Evolutionary conservation across 139 green algal genomes (phyloP), one percentile per base, ranked within the genome.

Genomic region (Coccomyxa sp.): DNA sequence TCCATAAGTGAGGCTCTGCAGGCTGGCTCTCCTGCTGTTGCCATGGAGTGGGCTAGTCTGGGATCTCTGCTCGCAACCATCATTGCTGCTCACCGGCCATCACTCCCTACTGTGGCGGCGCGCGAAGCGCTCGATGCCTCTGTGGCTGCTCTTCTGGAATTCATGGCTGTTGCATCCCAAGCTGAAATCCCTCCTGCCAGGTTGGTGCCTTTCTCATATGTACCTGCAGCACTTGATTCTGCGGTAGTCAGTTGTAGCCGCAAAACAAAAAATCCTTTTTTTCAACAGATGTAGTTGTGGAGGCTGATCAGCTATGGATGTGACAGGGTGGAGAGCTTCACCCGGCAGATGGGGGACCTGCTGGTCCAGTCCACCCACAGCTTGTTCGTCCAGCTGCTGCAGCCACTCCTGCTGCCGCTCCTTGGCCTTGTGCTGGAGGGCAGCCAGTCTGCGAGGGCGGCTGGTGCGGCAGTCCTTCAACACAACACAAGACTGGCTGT

Each of bases 391-490:
- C 25, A 68, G 9, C 83, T 89, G n/a, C 79, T 88, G 67, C 81
- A 81, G 59, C 83, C 67, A 16, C 82, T 92, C 67, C 83, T 93
- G 68, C 81, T 90, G 84, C 90, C 85, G 11, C 87, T 83, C 66
- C 74, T 89, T 16, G 76, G 81, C 4, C 60, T 60, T 1, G 59
- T 87, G 11, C 51, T 85, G 23, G 13, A 32, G 9, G 21, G 17
- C 57, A 57, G 10, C 13, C 27, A 79, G 28, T 32, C 67, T 10
- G 25, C 21, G 18, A 25, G 63, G 9, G 63, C 63, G 63, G 7
- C 38, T 51, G 38, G 38, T 51, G 38, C 38, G 38, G 7, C 38
- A 51, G 7, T 51, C 38, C 38, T 51, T 51, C 7, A 7, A 51
- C 38, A 51, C 3, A 51, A 51, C 38, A 51, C 38, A 51, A 51